Base-by-base conservation (phyloP, 139 green algal genomes). In the Chlorella sp. region DNA sequence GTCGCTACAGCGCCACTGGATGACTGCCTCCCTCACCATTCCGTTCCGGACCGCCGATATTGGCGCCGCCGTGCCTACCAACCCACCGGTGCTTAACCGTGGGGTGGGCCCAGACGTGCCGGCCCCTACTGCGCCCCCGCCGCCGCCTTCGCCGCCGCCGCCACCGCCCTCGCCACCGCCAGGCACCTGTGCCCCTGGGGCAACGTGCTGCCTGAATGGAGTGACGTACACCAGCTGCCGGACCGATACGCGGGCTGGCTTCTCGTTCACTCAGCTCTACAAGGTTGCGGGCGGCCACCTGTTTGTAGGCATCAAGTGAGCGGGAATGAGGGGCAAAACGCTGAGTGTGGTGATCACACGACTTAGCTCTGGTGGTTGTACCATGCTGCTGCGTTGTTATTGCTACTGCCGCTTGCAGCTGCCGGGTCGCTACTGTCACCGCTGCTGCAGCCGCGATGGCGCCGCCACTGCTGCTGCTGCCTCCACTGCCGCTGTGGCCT, bases 261-360 rank as follows among this genome's bases (percentile, higher is more conserved):
- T 78, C 36, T 7, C 43, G 4, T 62, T 36, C 43, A 78, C 43
- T 20, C 73, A 78, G 30, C 62, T 43, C 44, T 78, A 62, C 44
- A 41, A 14, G 0, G 1, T 60, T 7, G 1, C 46, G 4, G 73
- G 73, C 43, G 9, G 26, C 28, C 30, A 3, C 28, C 30, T 78
- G 44, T 19, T 40, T 3, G 73, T 78, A 4, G 73, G 13, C 28
- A 78, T 78, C 44, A 78, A 40, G 73, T 78, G 73, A 78, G 73
- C n/a, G n/a, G n/a, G n/a, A n/a, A n/a, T 74, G 32, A 24, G 60
- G 24, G 24, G 60, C 60, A 68, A 24, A 19, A 24, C 56, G 4
- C 22, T 24, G 11, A 3, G 56, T 65, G 56, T 65, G 16, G 56
- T 20, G 22, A 65, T 20, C 22, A 24, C 56, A 65, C 9, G 56